Evolutionary conservation across 768 basidiomycete species (phyloP).

Genomic region (Tulasnella sp.): DNA sequence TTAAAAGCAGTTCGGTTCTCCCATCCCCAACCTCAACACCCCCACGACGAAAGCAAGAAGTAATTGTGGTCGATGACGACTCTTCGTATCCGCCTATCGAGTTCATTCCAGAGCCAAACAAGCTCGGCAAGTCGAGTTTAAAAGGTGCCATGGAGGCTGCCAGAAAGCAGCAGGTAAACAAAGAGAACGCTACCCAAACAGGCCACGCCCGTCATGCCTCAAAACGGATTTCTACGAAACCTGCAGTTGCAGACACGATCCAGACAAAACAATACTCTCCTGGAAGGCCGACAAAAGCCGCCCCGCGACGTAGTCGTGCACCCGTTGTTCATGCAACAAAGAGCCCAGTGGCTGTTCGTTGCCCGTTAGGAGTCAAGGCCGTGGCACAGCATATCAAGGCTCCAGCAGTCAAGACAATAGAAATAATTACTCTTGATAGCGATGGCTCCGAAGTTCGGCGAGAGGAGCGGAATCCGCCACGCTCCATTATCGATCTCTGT

Average conservation of each 20-base stretch:
- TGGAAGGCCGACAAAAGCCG: not conserved
- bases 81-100: constrained; percentile 36
- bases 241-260: not conserved
- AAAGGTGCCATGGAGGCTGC: constrained; percentile 40
- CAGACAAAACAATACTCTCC: not conserved
- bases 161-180: constrained; percentile 36
- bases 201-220: not conserved
- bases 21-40: constrained; percentile 13
- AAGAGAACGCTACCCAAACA: not conserved
- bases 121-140: not conserved
- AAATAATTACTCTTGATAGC: not conserved
- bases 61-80: constrained; percentile 4
- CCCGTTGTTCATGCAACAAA: not conserved
- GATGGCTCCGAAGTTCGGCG: not conserved
- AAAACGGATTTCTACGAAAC: not conserved
- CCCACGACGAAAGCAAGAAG: constrained; percentile 21
- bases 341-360: not conserved
- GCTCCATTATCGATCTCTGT: not conserved
- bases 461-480: not conserved
- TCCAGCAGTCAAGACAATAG: not conserved
- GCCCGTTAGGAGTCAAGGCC: not conserved
- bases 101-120: constrained; percentile 28
- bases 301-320: not conserved
- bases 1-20: constrained; percentile 1
- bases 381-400: not conserved